Evolutionary conservation across 306 rosid species (phyloP), one percentile per base, ranked within the genome.

Genomic region (Gillenia trifoliata): DNA sequence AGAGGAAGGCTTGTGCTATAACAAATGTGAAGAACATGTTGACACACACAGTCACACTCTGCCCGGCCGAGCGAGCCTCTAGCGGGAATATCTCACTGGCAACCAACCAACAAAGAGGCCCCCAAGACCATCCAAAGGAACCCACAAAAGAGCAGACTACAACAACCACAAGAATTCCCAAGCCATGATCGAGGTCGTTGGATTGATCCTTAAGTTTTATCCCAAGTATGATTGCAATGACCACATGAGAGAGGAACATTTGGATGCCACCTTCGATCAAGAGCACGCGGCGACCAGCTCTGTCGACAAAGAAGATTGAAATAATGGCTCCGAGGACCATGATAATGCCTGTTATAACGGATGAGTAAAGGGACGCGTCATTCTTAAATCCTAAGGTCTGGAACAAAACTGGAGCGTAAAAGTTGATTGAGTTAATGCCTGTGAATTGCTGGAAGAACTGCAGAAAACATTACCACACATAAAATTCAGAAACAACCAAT

Each of bases 51-150:
- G 89, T 74, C 19, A 90, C 73, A 72, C 92, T 86, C n/a, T 84
- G 89, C 1, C 90, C 96, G 0, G 86, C 88, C 0, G 96, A 90
- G 22, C 96, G 80, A 0, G 89, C 80, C 84, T 90, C 92, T 0
- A 90, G n/a, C 0, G 90, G 85, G 61, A 87, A 88, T 1, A 83
- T 88, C 64, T 90, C 96, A 41, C 96, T 90, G 0, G 96, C 92
- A 61, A 90, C 85, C n/a, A 90, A 59, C 96, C 92, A 88, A 3
- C 96, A 89, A 0, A 90, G 85, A 41, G 96, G 90, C 0, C 96
- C 96, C 90, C 90, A 90, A 0, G 96, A 90, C 96, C 96, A 90
- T 0, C 89, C 92, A n/a, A 87, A 70, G 0, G 74, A 70, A 3
- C 49, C 49, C 3, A 70, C 74, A 33, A 70, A 70, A 54, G 64